A percentile compares a stretch with the other conserved stretches of the same genome.
Conservation (phyloP, 2,329 filamentous ascomycete species). For the Colletotrichum limetticola region DNA sequence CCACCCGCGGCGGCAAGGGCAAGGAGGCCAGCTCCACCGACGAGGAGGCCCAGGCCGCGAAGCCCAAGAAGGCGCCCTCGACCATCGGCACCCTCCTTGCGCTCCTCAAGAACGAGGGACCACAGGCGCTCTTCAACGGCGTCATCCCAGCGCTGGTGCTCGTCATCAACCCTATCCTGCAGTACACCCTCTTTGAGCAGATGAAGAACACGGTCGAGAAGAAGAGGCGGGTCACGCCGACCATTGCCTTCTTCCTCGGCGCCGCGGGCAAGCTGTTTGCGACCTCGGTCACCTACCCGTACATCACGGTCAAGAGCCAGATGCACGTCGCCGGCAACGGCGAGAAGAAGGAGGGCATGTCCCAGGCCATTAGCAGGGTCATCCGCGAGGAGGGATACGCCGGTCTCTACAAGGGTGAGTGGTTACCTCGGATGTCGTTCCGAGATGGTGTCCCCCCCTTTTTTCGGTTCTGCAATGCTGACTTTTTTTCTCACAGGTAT, state of each 20-base stretch:
- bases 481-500: slow-evolving; percentile 71
- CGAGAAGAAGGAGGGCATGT: slow-evolving; percentile 83
- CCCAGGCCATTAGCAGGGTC: slow-evolving; percentile 80
- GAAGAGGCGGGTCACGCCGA: slow-evolving; percentile 79
- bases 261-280: slow-evolving; percentile 95
- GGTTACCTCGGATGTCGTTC: neutral
- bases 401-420: slow-evolving; percentile 84
- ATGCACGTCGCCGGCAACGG: slow-evolving; percentile 90
- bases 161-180: slow-evolving; percentile 97
- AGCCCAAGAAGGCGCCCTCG: slow-evolving; percentile 66
- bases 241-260: slow-evolving; percentile 89
- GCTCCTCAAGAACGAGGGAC: slow-evolving; percentile 86
- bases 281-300: slow-evolving; percentile 94
- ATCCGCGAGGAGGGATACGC: slow-evolving; percentile 90
- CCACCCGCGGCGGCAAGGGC: slow-evolving; percentile 75
- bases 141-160: slow-evolving; percentile 92
- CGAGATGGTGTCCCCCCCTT: neutral
- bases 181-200: slow-evolving; percentile 99
- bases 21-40: slow-evolving; percentile 35
- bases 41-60: slow-evolving; percentile 54
- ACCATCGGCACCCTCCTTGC: slow-evolving; percentile 85
- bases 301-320: slow-evolving; percentile 98
- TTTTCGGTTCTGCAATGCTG: slow-evolving; percentile 22
- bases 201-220: slow-evolving; percentile 91
- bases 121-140: slow-evolving; percentile 86